Conservation (phyloP, 2,329 filamentous ascomycete species). For the Scytalidium lignicola region DNA sequence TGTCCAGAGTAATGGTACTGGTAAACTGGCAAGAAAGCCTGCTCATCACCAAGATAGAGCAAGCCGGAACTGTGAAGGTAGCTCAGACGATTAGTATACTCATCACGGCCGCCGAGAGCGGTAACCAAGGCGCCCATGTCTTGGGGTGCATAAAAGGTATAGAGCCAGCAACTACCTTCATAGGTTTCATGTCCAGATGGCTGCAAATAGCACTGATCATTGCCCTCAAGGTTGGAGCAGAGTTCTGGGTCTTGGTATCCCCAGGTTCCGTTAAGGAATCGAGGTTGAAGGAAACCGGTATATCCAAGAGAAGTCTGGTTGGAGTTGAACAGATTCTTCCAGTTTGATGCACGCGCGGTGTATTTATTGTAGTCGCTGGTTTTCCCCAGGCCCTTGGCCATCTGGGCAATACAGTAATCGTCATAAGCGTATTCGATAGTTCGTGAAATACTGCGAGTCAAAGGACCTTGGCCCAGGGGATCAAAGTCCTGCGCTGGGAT, state of each 20-base stretch:
- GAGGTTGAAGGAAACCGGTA: conserved; percentile 64
- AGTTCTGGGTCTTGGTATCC: conserved; percentile 62
- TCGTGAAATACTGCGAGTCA: conserved; percentile 64
- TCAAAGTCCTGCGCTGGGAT: conserved; percentile 66
- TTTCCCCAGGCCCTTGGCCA: conserved; percentile 50
- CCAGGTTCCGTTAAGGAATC: conserved; percentile 62
- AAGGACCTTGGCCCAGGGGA: conserved; percentile 58
- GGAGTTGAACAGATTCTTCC: conserved; percentile 55
- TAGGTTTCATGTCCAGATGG: conserved; percentile 55
- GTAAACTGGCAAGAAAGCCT: conserved; percentile 56
- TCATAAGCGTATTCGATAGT: conserved; percentile 76
- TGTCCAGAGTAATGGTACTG: conserved; percentile 64
- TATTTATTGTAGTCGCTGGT: conserved; percentile 51
- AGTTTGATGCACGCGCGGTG: conserved; percentile 47
- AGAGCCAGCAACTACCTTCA: conserved; percentile 66
- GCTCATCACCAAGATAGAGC: conserved; percentile 60
- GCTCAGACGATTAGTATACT: conserved; percentile 54
- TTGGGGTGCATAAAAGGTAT: conserved; percentile 58
- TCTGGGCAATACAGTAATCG: conserved; percentile 61
- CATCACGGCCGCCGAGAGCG: conserved; percentile 51
- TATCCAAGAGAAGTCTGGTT: conserved; percentile 59
- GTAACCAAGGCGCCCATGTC: conserved; percentile 47
- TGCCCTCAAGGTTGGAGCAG: conserved; percentile 49
- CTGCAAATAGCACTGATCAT: conserved; percentile 36
- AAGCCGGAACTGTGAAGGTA: conserved; percentile 55